Conservation (phyloP, 352 stramenopile genomes). For the Phytopythium montanum region DNA sequence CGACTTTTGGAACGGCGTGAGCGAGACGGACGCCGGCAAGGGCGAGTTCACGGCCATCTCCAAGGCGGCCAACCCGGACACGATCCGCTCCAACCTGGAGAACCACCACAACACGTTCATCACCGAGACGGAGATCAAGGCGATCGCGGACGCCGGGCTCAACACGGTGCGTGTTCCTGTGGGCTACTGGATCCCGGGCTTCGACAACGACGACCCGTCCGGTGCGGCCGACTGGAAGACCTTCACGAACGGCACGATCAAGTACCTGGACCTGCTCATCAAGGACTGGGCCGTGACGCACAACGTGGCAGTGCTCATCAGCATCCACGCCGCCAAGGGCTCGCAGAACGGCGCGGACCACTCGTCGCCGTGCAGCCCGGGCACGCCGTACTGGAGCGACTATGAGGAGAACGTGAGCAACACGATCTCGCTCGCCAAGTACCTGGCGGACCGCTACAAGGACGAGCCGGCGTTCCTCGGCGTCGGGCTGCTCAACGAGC, state of each 20-base stretch:
- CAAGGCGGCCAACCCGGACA: conserved; percentile 26
- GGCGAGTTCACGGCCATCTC: conserved; percentile 74
- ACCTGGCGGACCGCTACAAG: conserved; percentile 63
- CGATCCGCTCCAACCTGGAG: conserved; percentile 34
- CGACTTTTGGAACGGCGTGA: conserved; percentile 55
- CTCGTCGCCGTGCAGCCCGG: conserved; percentile 45
- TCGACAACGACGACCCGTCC: conserved; percentile 51
- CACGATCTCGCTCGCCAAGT: conserved; percentile 41
- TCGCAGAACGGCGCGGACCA: conserved; percentile 77
- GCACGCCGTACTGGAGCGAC: conserved; percentile 38
- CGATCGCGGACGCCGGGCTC: conserved; percentile 55
- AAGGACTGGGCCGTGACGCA: conserved; percentile 34
- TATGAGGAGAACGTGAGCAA: conserved; percentile 60
- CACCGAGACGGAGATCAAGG: conserved; percentile 58
- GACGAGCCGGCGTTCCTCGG: conserved; percentile 69
- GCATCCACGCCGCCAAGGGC: conserved; percentile 62
- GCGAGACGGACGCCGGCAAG: conserved; percentile 21
- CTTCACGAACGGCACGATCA: conserved; percentile 22
- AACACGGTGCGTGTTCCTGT: conserved; percentile 82
- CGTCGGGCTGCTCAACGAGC: conserved; percentile 74
- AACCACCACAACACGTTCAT: conserved; percentile 64
- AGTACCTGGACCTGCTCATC: conserved; percentile 29
- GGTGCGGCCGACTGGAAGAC: conserved; percentile 34
- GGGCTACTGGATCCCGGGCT: conserved; percentile 78
- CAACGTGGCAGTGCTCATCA: conserved; percentile 48